These are phyloP conservation scores for Solanum bulbocastanum DNA, from an alignment of 257 asterid species.

Conservation along the genomic window DNA sequence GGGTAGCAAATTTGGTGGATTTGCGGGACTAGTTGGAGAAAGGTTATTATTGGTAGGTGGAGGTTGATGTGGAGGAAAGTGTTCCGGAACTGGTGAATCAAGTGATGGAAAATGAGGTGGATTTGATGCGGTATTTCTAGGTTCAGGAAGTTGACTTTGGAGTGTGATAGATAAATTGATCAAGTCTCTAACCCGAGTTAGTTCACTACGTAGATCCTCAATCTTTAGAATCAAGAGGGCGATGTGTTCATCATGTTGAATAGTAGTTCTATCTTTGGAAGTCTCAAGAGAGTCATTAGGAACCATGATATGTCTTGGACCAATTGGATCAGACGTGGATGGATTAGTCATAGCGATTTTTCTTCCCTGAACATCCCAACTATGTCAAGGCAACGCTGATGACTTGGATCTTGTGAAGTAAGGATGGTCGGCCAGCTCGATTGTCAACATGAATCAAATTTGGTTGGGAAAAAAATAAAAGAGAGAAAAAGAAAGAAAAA, in stretches of 20 bases:
- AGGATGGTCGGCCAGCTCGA: background rate
- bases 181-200: background rate
- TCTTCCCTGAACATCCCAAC: background rate
- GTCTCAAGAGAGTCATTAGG: no score
- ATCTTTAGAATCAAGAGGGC: background rate
- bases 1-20: background rate
- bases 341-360: background rate
- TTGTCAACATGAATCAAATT: background rate
- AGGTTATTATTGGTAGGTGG: background rate
- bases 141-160: background rate
- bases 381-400: no score
- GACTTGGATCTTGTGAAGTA: background rate
- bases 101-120: background rate
- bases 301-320: background rate
- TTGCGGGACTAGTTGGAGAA: background rate
- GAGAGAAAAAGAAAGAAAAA: no score
- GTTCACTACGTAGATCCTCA: background rate
- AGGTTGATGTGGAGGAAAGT: background rate
- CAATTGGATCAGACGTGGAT: background rate
- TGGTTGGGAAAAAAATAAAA: background rate
- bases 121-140: no score
- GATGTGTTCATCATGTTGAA: background rate
- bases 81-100: no score
- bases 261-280: background rate
- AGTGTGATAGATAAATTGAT: background rate